Percentiles rank a stretch among this genome's conserved stretches.
phyloP scores from a whole-genome alignment of 371 early-diverging fungal genomes.

The Zancudomyces culisetae region DNA sequence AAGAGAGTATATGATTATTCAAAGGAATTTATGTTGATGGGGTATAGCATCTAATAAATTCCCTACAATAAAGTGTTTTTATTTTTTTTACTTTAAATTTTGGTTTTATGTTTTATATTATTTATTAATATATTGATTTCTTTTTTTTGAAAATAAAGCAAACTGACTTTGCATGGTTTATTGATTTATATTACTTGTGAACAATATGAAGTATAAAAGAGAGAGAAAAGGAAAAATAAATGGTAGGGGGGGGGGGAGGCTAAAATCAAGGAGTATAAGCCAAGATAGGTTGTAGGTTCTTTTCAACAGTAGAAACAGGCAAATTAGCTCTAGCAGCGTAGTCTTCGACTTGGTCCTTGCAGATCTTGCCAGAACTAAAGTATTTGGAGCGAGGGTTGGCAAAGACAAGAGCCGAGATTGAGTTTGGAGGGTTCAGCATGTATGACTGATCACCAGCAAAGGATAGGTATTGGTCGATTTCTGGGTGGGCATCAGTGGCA shows the following conservation, averaged over 20 bases:
- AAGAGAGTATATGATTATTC: constrained; percentile 32
- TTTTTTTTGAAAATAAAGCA: too few relatives aligned
- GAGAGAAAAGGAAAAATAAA: too few relatives aligned
- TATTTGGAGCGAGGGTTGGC: constrained; percentile 56
- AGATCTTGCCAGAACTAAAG: constrained; percentile 85
- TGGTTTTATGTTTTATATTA: too few relatives aligned
- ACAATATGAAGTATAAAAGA: too few relatives aligned
- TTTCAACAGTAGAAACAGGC: constrained; percentile 49
- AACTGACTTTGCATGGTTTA: too few relatives aligned
- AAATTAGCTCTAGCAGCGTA: constrained; percentile 61
- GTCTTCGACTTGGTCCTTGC: constrained; percentile 61
- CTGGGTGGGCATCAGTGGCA: constrained; percentile 47
- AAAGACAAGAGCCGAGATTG: constrained; percentile 62
- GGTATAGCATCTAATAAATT: constrained; percentile 25
- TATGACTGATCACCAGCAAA: constrained; percentile 63
- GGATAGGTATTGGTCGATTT: too few relatives aligned
- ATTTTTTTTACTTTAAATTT: too few relatives aligned
- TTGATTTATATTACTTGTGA: too few relatives aligned
- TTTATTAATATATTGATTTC: too few relatives aligned
- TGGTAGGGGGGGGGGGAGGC: too few relatives aligned
- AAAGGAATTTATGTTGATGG: constrained; percentile 29
- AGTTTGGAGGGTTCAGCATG: constrained; percentile 81
- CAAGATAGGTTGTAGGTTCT: constrained; percentile 67
- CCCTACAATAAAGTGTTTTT: too few relatives aligned
- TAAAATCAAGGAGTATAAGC: constrained; percentile 45